Conservation (phyloP, 345 rosid species). For the Rhizophora mangle region DNA sequence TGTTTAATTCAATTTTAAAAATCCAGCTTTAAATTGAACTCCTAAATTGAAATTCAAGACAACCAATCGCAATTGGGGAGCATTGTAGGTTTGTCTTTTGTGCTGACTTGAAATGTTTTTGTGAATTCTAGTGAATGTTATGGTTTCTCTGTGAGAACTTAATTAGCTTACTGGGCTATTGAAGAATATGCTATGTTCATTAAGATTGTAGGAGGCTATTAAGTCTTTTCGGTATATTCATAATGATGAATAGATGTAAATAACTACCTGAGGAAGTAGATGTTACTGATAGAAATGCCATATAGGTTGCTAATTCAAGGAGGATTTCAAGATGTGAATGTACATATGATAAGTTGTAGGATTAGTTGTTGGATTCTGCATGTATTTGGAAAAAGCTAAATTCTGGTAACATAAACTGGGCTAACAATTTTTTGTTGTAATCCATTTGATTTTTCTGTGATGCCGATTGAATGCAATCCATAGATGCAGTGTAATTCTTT, state of each 20-base stretch:
- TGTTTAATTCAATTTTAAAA: neutral
- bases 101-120: conserved; percentile 5
- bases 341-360: neutral
- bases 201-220: conserved; percentile 2
- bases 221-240: neutral
- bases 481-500: neutral
- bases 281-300: conserved; percentile 5
- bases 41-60: neutral
- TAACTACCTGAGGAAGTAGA: neutral
- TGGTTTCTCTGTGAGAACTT: conserved; percentile 4
- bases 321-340: neutral
- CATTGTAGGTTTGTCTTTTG: conserved; percentile 12
- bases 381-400: neutral
- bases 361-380: conserved; percentile 4
- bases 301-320: neutral
- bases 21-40: too few species aligned
- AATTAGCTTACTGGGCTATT: neutral
- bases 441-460: neutral
- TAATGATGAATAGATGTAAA: neutral
- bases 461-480: too few species aligned
- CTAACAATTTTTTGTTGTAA: neutral
- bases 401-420: neutral
- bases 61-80: neutral
- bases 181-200: neutral
- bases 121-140: neutral